These are phyloP conservation scores for Plectosphaerella plurivora DNA, from an alignment of 2,329 filamentous ascomycete species.

Conservation along the genomic window DNA sequence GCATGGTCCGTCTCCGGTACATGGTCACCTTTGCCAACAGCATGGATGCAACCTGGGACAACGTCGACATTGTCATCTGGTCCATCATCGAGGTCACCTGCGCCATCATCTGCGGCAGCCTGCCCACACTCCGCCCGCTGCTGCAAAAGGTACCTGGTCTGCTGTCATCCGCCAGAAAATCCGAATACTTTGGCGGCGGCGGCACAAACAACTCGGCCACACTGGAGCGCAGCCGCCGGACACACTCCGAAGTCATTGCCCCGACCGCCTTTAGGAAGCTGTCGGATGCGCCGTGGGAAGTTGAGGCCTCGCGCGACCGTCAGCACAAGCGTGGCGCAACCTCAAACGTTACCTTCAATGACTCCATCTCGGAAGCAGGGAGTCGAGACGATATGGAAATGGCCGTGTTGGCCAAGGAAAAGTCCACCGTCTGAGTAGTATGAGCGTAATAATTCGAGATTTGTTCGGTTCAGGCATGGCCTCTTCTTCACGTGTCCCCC, in stretches of 20 bases:
- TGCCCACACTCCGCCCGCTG: constrained; percentile 34
- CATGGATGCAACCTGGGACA: constrained; percentile 20
- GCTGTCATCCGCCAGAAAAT: neutral
- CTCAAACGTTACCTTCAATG: neutral
- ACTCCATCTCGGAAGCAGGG: neutral
- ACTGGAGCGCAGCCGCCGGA: neutral
- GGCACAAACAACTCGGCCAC: neutral
- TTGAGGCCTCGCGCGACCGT: neutral
- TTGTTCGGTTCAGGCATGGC: too few species aligned
- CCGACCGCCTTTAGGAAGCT: neutral
- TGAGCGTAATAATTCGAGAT: too few species aligned
- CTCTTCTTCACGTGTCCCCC: too few species aligned
- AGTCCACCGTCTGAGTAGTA: neutral
- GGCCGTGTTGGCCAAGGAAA: neutral
- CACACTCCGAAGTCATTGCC: neutral
- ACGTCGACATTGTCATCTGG: constrained; percentile 25
- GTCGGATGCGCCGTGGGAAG: neutral
- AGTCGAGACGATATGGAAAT: constrained; percentile 1
- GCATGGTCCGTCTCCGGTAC: constrained; percentile 13
- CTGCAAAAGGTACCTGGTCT: constrained; percentile 12
- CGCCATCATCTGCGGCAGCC: constrained; percentile 38
- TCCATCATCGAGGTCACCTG: constrained; percentile 23
- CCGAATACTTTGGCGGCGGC: neutral
- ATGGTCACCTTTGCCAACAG: constrained; percentile 10
- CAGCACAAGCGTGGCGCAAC: neutral